Conservation (phyloP, 176 grass and related monocot genomes). For the Avena atlantica region DNA sequence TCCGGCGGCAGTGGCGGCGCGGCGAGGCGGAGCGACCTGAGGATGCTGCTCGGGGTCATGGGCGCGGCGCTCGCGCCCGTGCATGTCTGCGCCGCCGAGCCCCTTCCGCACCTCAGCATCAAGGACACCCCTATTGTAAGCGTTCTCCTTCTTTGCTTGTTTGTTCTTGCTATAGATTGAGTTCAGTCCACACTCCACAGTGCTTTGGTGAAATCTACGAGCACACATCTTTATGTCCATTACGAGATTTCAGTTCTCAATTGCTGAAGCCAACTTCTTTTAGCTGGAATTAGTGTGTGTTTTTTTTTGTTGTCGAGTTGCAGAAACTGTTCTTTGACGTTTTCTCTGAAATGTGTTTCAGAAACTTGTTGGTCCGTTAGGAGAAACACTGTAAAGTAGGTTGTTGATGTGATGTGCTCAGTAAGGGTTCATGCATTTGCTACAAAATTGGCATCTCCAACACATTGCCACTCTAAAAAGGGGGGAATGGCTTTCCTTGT, state of each 20-base stretch:
- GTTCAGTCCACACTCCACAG: background rate
- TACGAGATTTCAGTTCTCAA: conserved; percentile 36
- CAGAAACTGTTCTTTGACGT: conserved; percentile 20
- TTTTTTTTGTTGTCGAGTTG: background rate
- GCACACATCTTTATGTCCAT: background rate
- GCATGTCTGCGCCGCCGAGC: conserved; percentile 77
- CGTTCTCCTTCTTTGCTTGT: background rate
- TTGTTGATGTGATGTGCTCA: conserved; percentile 50
- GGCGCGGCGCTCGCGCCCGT: conserved; percentile 78
- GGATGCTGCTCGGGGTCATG: conserved; percentile 84
- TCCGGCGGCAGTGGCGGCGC: background rate
- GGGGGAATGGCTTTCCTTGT: conserved; percentile 36
- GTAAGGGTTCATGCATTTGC: conserved; percentile 17
- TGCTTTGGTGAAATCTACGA: conserved; percentile 3
- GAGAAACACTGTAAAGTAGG: conserved; percentile 27
- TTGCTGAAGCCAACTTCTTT: conserved; percentile 4
- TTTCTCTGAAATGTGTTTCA: conserved; percentile 17
- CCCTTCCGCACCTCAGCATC: conserved; percentile 84
- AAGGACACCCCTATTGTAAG: conserved; percentile 94
- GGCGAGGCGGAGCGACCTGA: conserved; percentile 62
- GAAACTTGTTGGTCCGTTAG: conserved; percentile 37
- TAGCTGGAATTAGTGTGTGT: background rate
- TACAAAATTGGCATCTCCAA: conserved; percentile 33
- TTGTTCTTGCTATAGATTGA: conserved; percentile 34
- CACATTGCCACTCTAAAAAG: conserved; percentile 25